Evolutionary conservation across 192 early-diverging fungal genomes (phyloP), one percentile per base, ranked within the genome.

Genomic region (Phlyctochytrium arcticum): DNA sequence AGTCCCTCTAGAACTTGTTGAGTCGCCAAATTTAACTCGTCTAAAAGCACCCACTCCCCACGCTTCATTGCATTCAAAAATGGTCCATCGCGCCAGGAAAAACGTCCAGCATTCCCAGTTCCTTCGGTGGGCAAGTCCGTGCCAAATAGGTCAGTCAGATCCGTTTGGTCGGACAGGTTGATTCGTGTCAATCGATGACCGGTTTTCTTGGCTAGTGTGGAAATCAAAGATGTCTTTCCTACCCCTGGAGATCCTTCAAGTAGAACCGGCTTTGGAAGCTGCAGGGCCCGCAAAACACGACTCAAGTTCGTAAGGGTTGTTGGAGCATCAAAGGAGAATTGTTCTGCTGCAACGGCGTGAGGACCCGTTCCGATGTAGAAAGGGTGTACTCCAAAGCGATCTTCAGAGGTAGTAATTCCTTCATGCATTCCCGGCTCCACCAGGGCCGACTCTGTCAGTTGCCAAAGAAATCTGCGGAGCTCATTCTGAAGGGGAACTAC

Each of bases 1-100:
- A 99, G 85, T 67, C 96, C 96, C 60, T 99, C 97, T 24, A 99
- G 80, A 2, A 99, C 97, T 68, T 92, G 91, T 75, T 99, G 97
- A 26, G 91, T 92, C n/a, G 97, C 97, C 67, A 99, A 79, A 70
- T 99, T 99, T 57, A 97, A 83, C 67, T 99, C 97, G 73, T 99
- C 97, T 17, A 99, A 75, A 24, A 99, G 73, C 3, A 99, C 93
- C 97, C 97, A 99, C 71, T 92, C 90, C 6, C 97, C 97, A 17
- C 75, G 79, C 77, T 95, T 85, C 89, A 99, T 96, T 12, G 97
- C 97, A 50, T 89, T 84, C 61, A 99, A 77, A 73, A 99, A 99
- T 1, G 95, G 95, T 19, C 94, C 97, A 67, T 96, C 95, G 55
- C 95, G 80, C 97, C 97, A 99, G 6, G 91, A 91, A 76, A 99